phyloP scores from a whole-genome alignment of 1,284 basidiomycete genomes.

The Microbotryum scabiosae region DNA sequence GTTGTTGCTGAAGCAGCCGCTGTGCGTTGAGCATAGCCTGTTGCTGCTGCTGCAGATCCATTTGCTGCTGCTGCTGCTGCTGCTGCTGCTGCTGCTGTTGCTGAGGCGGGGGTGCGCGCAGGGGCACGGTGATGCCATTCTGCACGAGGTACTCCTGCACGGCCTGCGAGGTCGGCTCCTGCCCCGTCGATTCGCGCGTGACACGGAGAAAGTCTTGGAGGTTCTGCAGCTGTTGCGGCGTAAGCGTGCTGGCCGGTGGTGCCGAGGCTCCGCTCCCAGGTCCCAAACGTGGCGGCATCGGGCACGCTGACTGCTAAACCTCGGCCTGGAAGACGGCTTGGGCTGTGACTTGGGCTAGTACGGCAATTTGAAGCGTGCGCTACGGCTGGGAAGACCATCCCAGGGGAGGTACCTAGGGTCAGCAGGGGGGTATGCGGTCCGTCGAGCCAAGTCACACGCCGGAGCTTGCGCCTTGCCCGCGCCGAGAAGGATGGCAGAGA shows the following conservation, averaged over 20 bases:
- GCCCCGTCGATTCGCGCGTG: constrained; percentile 14
- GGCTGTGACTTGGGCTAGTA: not conserved
- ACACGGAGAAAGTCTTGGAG: constrained; percentile 26
- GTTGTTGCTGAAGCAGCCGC: constrained; percentile 2
- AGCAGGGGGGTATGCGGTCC: not conserved
- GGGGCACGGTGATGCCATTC: constrained; percentile 11
- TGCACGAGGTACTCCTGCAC: constrained; percentile 22
- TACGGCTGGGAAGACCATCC: not conserved
- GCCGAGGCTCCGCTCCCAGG: no score
- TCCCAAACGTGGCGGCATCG: no score
- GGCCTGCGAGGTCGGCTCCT: constrained; percentile 22
- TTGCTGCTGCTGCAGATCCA: not conserved
- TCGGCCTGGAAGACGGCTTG: not conserved
- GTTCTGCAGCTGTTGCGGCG: constrained; percentile 19
- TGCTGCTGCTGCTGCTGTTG: constrained; percentile 3
- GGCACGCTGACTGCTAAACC: not conserved
- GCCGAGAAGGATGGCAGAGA: no score
- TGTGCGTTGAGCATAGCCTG: not conserved
- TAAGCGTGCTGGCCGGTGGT: constrained; percentile 1
- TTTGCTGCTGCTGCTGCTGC: not conserved
- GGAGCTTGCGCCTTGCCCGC: no score
- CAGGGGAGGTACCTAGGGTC: not conserved
- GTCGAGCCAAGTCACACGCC: no score
- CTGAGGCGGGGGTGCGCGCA: not conserved
- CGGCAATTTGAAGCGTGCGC: not conserved